Base-by-base conservation (phyloP, 2,329 filamentous ascomycete species). In the Fusarium protoensiforme region DNA sequence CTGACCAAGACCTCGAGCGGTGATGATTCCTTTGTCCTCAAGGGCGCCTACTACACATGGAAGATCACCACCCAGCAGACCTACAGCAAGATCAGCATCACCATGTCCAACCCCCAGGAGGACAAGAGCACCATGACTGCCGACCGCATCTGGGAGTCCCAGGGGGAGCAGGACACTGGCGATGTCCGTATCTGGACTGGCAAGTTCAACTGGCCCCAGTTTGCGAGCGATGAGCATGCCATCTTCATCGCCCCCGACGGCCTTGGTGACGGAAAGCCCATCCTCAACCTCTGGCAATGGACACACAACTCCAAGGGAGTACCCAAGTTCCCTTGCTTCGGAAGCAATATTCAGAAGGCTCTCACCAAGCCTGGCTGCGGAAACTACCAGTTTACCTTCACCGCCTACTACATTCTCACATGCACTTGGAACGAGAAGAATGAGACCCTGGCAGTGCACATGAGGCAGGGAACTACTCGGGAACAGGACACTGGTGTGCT, bases 171-270 rank as follows among this genome's bases (percentile, higher is more conserved):
- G 33, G 20, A 51, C 1, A 72, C 61, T 11, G 65, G 41, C 0
- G 48, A 48, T 2, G 35, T 39, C 0, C 62, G 74, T 2, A 62
- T 77, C 2, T 77, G 74, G 74, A 75, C 74, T 10, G 74, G 75
- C 10, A 77, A 77, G 56, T 54, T 74, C 62, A 74, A 68, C 39
- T 77, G 68, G 64, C 3, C 56, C 2, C 10, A 33, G 2, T 74
- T 62, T 33, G 68, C 74, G 0, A 36, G 5, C 6, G 27, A 77
- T 1, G 75, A 77, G 54, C 27, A 36, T 0, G 70, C 70, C 24
- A 74, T 77, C 7, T 77, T 77, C 7, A 74, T 77, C 10, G 62
- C 68, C 1, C 75, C 75, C 0, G 72, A 77, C 2, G 75, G 75
- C 0, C 67, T 77, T 10, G 75, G 74, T 0, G 65, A 74, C 1